Percentiles rank a stretch among this genome's conserved stretches.
Evolutionary conservation across 2,329 filamentous ascomycete genomes (phyloP).

Genomic region (Tolypocladium tropicale): DNA sequence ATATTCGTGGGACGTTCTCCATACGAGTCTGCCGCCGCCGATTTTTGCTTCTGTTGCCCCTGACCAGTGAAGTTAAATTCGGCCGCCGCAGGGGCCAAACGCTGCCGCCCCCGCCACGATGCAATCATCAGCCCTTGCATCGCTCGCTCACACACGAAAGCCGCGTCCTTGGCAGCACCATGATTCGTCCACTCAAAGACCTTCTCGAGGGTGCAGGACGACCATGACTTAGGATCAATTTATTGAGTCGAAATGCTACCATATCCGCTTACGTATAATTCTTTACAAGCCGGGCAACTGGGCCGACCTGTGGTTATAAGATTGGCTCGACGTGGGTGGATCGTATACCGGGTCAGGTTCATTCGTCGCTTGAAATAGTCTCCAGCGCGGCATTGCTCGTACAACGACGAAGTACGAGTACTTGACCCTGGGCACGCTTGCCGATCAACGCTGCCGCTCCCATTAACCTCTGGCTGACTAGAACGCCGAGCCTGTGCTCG

Average conservation of each 20-base stretch:
- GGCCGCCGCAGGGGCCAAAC: neutral
- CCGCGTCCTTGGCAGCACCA: too few species aligned
- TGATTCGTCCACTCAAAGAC: too few species aligned
- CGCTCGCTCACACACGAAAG: too few species aligned
- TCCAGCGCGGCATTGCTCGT: too few species aligned
- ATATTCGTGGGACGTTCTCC: neutral
- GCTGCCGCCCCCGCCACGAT: neutral
- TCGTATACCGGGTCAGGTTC: too few species aligned
- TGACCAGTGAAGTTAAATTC: neutral
- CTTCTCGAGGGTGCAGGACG: neutral
- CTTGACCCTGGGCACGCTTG: neutral
- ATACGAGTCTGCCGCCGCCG: neutral
- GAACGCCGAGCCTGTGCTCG: neutral
- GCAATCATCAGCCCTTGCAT: neutral
- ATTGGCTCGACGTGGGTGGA: too few species aligned
- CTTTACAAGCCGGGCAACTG: too few species aligned
- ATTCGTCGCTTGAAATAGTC: too few species aligned
- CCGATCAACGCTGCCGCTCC: neutral
- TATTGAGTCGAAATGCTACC: too few species aligned
- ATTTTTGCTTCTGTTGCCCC: neutral
- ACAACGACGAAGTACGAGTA: neutral
- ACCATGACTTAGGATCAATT: too few species aligned
- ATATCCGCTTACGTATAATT: too few species aligned
- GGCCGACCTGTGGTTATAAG: too few species aligned
- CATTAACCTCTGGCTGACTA: neutral